phyloP scores from a whole-genome alignment of 139 green algal species.

The Ulvella scutata region DNA sequence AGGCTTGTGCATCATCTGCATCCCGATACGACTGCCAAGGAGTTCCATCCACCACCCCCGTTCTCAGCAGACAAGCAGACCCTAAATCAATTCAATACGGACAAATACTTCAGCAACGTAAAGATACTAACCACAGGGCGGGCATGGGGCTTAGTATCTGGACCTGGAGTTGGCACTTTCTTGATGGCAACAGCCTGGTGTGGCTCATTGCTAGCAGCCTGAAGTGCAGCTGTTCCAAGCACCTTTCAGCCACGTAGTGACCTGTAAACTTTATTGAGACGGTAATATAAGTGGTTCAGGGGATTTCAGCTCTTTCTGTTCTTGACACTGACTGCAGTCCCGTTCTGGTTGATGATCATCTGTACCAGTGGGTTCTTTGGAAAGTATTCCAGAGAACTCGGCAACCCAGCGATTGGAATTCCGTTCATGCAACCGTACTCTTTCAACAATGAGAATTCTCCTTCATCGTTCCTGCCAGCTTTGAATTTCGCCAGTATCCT shows the following conservation, averaged over 20 bases:
- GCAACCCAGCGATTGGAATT: background rate
- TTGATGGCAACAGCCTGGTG: background rate
- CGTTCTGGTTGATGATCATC: background rate
- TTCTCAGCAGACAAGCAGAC: background rate
- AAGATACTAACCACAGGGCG: background rate
- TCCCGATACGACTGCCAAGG: background rate
- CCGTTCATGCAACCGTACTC: background rate
- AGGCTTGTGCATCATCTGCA: background rate
- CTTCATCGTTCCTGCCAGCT: background rate
- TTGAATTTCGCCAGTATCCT: slow-evolving; percentile 1
- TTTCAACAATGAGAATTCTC: background rate
- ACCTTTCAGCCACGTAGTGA: background rate
- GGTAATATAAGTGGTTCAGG: background rate
- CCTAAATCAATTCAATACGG: background rate
- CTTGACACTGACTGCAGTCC: background rate
- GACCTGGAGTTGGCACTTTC: background rate
- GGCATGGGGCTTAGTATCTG: background rate
- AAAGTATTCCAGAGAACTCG: background rate
- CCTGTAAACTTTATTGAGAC: background rate
- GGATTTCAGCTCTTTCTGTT: background rate
- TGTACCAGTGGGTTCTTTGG: background rate
- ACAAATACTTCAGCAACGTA: background rate
- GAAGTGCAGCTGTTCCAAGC: background rate
- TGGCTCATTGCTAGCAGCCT: background rate
- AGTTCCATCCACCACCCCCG: background rate